phyloP scores from a whole-genome alignment of 108 stramenopile species.

The Nitzschia putrida region DNA sequence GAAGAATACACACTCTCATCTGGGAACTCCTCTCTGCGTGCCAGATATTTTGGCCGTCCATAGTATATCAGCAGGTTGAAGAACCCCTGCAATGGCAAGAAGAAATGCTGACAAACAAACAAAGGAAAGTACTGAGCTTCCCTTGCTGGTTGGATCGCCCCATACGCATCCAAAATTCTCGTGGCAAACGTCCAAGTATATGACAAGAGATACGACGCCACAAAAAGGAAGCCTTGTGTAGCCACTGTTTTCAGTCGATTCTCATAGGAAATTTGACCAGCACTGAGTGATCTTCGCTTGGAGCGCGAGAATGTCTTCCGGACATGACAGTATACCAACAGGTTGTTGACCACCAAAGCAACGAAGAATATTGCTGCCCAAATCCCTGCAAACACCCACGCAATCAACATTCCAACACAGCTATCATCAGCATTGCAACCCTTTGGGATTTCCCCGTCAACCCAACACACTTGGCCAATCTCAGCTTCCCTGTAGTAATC shows the following conservation, averaged over 20 bases:
- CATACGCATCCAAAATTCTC: constrained; percentile 17
- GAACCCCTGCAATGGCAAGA: background rate
- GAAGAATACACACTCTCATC: too few species aligned
- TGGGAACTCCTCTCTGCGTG: background rate
- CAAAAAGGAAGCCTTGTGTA: constrained; percentile 33
- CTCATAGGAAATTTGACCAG: too few species aligned
- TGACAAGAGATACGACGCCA: constrained; percentile 10
- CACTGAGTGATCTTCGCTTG: too few species aligned
- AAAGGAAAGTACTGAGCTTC: too few species aligned
- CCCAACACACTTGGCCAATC: constrained; percentile 1
- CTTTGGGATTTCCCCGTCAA: background rate
- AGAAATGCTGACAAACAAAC: too few species aligned
- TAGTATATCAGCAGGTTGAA: constrained; percentile 1
- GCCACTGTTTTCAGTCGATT: constrained; percentile 13
- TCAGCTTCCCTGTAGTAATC: background rate
- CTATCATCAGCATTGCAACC: background rate
- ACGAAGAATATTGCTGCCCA: background rate
- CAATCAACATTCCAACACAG: background rate
- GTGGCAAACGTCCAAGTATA: constrained; percentile 6
- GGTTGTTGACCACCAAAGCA: background rate
- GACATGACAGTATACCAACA: background rate
- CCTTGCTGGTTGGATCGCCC: too few species aligned
- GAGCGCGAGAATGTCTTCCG: background rate
- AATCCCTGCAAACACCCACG: constrained; percentile 8
- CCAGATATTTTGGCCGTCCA: background rate